Conservation (phyloP, 305 asterid genomes). For the Stenogyne calaminthoides region DNA sequence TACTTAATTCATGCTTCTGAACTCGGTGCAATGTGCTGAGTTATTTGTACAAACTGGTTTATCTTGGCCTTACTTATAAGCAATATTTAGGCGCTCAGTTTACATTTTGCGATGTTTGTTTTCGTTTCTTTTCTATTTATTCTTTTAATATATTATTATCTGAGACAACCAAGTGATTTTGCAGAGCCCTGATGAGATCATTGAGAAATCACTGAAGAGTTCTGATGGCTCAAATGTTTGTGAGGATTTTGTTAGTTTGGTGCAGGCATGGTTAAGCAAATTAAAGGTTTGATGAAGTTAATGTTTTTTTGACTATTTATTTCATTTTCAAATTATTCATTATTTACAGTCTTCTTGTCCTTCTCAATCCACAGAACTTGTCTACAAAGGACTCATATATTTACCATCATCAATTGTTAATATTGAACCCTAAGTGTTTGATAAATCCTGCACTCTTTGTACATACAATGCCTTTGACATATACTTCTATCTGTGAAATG, state of each 20-base stretch:
- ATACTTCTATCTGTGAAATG: neutral
- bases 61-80: constrained; percentile 2
- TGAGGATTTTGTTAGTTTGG: constrained; percentile 79
- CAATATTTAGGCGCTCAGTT: constrained; percentile 7
- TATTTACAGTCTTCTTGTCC: neutral
- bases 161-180: constrained; percentile 33
- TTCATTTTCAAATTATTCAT: constrained; percentile 12
- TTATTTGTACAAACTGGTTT: constrained; percentile 14
- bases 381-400: constrained; percentile 23
- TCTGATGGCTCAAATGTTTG: constrained; percentile 67
- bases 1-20: neutral
- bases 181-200: constrained; percentile 90
- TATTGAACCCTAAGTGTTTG: neutral
- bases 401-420: neutral
- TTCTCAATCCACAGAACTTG: constrained; percentile 17
- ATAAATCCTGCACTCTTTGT: constrained; percentile 9
- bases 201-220: constrained; percentile 71
- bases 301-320: constrained; percentile 16
- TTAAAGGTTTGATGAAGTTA: constrained; percentile 59
- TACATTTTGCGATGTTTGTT: neutral
- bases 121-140: neutral
- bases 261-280: constrained; percentile 71
- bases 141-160: constrained; percentile 4
- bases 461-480: neutral
- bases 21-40: constrained; percentile 16